A percentile compares a stretch with the other conserved stretches of the same genome.
Evolutionary conservation across 208 protist species (phyloP).

Genomic region (Herpetomonas samuelpessoai): DNA sequence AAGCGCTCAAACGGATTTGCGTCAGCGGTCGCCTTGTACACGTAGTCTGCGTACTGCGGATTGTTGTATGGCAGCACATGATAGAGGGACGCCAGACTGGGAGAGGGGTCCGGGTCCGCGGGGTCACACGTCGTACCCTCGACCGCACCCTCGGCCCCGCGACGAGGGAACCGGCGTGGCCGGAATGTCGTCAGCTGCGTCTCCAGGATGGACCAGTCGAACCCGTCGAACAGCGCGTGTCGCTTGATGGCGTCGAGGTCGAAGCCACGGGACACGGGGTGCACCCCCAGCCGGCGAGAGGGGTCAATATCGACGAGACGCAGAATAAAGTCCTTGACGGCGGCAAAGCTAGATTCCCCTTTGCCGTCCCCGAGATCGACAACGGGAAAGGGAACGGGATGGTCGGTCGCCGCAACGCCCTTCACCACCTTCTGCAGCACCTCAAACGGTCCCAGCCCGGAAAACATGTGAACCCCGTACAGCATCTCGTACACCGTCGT

Average conservation of each 20-base stretch:
- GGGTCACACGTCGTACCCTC: neutral
- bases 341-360: conserved; percentile 28
- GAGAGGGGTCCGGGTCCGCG: conserved; percentile 24
- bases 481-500: conserved; percentile 93
- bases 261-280: conserved; percentile 41
- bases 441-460: conserved; percentile 51
- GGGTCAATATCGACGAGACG: conserved; percentile 66
- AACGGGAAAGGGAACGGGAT: conserved; percentile 33
- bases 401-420: conserved; percentile 22
- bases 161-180: conserved; percentile 17
- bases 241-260: conserved; percentile 50
- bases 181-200: conserved; percentile 40
- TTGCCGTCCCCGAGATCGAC: conserved; percentile 37
- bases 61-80: conserved; percentile 53
- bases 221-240: conserved; percentile 70
- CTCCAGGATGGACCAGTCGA: conserved; percentile 68
- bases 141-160: neutral
- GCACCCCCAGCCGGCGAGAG: conserved; percentile 59
- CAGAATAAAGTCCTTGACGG: conserved; percentile 65
- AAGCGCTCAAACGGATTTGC: conserved; percentile 79
- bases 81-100: conserved; percentile 53
- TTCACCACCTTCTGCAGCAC: conserved; percentile 75
- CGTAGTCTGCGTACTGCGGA: conserved; percentile 70
- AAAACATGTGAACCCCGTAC: conserved; percentile 85
- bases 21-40: conserved; percentile 74